Evolutionary conservation across 2,329 filamentous ascomycete genomes (phyloP).

Genomic region (Orbilia oligospora): DNA sequence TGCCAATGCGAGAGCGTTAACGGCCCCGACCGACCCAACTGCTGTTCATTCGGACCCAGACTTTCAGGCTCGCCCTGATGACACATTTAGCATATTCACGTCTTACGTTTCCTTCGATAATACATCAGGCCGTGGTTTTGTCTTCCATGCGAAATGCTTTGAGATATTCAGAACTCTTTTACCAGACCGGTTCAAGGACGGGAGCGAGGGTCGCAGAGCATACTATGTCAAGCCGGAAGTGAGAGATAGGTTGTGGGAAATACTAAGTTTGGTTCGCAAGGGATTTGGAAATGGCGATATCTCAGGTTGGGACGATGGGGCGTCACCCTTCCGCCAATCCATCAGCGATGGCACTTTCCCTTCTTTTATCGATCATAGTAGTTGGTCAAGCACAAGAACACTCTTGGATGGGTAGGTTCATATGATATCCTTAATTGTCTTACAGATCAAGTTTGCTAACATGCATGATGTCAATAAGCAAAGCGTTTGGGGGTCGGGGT

Average conservation of each 20-base stretch:
- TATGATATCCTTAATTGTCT: background rate
- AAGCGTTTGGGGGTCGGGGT: constrained; percentile 51
- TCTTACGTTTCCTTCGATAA: constrained; percentile 59
- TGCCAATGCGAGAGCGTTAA: constrained; percentile 53
- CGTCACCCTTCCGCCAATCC: constrained; percentile 50
- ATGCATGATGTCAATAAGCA: constrained; percentile 23
- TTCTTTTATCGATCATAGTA: constrained; percentile 56
- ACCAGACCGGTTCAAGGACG: constrained; percentile 52
- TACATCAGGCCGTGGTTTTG: constrained; percentile 52
- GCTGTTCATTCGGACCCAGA: constrained; percentile 45
- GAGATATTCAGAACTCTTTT: constrained; percentile 56
- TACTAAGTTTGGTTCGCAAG: constrained; percentile 50
- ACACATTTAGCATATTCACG: constrained; percentile 58
- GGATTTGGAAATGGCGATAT: constrained; percentile 55
- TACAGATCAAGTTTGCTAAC: constrained; percentile 5
- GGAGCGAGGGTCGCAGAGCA: constrained; percentile 40
- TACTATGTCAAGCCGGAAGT: constrained; percentile 55
- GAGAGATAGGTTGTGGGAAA: constrained; percentile 55
- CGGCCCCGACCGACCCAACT: constrained; percentile 51
- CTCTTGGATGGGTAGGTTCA: constrained; percentile 48
- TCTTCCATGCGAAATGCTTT: constrained; percentile 59
- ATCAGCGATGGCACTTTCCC: constrained; percentile 59
- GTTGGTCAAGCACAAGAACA: constrained; percentile 55
- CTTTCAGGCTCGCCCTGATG: constrained; percentile 45
- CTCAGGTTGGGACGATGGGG: constrained; percentile 57